Conservation (phyloP, 1,139 yeast genomes). For the Taphrina flavorubra region DNA sequence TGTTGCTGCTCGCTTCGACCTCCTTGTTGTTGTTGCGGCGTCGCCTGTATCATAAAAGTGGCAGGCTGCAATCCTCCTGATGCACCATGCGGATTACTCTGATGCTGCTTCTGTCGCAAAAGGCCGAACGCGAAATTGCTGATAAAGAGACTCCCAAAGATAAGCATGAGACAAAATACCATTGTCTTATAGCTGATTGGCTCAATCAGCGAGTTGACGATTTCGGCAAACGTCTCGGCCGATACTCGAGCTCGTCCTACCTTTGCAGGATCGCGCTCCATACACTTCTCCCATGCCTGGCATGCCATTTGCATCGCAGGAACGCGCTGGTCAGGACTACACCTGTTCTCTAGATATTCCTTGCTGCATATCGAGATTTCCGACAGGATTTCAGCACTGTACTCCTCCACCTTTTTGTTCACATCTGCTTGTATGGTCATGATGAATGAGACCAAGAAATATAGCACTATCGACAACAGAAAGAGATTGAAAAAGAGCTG, state of each 20-base stretch:
- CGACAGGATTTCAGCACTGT: slow-evolving; percentile 59
- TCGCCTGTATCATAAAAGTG: slow-evolving; percentile 39
- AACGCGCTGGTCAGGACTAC: slow-evolving; percentile 60
- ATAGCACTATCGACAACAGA: slow-evolving; percentile 62
- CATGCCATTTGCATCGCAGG: slow-evolving; percentile 82
- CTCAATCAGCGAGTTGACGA: slow-evolving; percentile 73
- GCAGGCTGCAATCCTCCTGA: slow-evolving; percentile 23
- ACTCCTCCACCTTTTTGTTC: slow-evolving; percentile 63
- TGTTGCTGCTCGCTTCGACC: not conserved
- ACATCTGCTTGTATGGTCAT: slow-evolving; percentile 73
- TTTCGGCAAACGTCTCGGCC: slow-evolving; percentile 82
- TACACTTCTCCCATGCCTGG: slow-evolving; percentile 77
- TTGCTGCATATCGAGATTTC: slow-evolving; percentile 74
- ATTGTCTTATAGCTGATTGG: slow-evolving; percentile 80
- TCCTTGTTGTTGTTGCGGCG: slow-evolving; percentile 21
- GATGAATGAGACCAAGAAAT: slow-evolving; percentile 62
- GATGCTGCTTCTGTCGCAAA: slow-evolving; percentile 39
- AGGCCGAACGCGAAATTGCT: slow-evolving; percentile 46
- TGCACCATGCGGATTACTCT: not conserved
- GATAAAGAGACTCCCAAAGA: slow-evolving; percentile 47
- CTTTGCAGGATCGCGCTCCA: slow-evolving; percentile 80
- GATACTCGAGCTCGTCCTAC: slow-evolving; percentile 79
- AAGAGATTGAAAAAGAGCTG: slow-evolving; percentile 71
- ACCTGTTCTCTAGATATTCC: slow-evolving; percentile 73
- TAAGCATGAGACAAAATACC: slow-evolving; percentile 47